Percentiles rank a stretch among this genome's conserved stretches.
Conservation (phyloP, 306 rosid genomes). For the Amphicarpaea edgeworthii region DNA sequence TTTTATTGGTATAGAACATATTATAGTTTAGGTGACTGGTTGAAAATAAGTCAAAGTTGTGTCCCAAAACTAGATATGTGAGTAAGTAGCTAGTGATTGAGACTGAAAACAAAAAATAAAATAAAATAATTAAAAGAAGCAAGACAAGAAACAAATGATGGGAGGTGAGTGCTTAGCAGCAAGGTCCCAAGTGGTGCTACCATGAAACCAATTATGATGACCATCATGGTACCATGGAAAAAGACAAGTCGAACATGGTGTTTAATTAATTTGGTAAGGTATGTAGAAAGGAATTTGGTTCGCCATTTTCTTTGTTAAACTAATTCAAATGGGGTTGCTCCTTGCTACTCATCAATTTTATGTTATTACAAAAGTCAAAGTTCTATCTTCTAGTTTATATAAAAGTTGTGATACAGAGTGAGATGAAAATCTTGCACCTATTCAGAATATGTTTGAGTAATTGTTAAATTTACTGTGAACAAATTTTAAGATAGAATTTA, state of each 20-base stretch:
- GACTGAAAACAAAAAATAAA: not conserved
- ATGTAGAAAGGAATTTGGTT: slow-evolving; percentile 2
- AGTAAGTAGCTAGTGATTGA: slow-evolving; percentile 6
- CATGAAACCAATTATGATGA: not conserved
- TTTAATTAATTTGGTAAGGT: not conserved
- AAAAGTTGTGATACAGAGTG: no score
- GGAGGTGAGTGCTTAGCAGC: not conserved
- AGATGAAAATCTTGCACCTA: no score
- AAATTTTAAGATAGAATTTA: no score
- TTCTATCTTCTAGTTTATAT: no score
- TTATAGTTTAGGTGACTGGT: not conserved
- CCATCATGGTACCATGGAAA: slow-evolving; percentile 9
- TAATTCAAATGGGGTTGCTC: not conserved
- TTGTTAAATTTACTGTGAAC: no score
- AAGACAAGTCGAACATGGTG: not conserved
- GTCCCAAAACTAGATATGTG: not conserved
- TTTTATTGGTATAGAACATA: not conserved
- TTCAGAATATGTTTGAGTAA: no score
- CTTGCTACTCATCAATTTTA: not conserved
- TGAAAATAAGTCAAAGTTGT: slow-evolving; percentile 4
- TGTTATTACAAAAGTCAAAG: no score
- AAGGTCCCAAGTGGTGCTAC: slow-evolving; percentile 10
- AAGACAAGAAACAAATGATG: slow-evolving; percentile 22
- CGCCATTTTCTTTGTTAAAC: not conserved
- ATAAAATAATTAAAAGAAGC: not conserved